Evolutionary conservation across 768 basidiomycete species (phyloP), one percentile per base, ranked within the genome.

Genomic region (Hemileccinum rubropunctum): DNA sequence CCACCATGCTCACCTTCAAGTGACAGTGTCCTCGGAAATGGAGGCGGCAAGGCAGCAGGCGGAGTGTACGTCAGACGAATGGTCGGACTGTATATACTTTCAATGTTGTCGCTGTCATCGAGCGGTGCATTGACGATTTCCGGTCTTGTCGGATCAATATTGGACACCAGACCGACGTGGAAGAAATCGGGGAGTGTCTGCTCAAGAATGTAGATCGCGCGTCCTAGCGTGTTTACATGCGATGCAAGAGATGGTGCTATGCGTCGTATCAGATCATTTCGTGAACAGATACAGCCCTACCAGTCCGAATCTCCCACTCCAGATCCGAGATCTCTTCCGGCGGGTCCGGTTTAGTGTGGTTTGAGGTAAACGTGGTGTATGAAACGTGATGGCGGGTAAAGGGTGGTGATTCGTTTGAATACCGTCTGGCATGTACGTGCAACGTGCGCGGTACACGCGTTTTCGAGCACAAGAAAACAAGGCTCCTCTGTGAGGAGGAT

Each of bases 271-370:
- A 66, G 68, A 59, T 45, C 50, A 53, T 62, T 59, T 49, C 56
- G 42, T 15, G 21, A 28, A 39, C 14, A 36, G 52, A 33, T 47
- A 42, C 48, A 36, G 50, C 21, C 41, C 33, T 50, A 84, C 88
- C 87, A 58, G 86, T 87, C 21, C 86, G 81, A 43, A 89, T 75
- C 60, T 88, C 81, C 88, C 88, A 91, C 58, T 91, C 88, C 7
- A 75, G 72, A 63, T 91, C 88, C 1, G 85, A 78, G 8, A 89
- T 42, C 34, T 60, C 59, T 12, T 45, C 38, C 4, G 52, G 53
- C 11, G 47, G 32, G 6, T 50, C 21, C 6, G 58, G 56, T 14
- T 52, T 45, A 13, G 41, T 18, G 21, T 53, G 42, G 51, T 57
- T 60, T 10, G 33, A 63, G 52, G 15, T 3, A 23, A 23, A 23